Conservation (phyloP, 1,284 basidiomycete species). For the Apiotrichum laibachii region DNA sequence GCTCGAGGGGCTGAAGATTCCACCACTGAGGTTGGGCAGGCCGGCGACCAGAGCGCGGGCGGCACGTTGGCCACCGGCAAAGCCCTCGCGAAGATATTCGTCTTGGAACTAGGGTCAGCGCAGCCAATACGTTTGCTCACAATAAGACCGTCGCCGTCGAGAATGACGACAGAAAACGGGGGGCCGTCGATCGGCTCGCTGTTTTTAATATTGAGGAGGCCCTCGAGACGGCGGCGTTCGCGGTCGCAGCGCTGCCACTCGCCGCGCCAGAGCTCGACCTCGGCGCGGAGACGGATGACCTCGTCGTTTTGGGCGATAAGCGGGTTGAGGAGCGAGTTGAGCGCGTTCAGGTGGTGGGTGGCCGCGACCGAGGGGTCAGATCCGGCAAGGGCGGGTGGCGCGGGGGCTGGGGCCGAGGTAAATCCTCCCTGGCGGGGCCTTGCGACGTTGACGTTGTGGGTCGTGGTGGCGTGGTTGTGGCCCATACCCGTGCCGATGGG, state of each 20-base stretch:
- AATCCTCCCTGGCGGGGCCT: neutral
- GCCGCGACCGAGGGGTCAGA: slow-evolving; percentile 23
- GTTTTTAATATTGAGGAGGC: slow-evolving; percentile 23
- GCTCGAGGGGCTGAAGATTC: neutral
- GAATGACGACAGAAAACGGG: slow-evolving; percentile 36
- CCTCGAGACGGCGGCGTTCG: slow-evolving; percentile 35
- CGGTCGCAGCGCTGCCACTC: slow-evolving; percentile 35
- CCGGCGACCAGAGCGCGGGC: slow-evolving; percentile 33
- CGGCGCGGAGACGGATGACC: slow-evolving; percentile 41
- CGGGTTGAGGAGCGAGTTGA: slow-evolving; percentile 26
- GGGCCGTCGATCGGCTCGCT: slow-evolving; percentile 25
- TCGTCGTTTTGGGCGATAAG: slow-evolving; percentile 32
- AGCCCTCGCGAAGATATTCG: slow-evolving; percentile 31
- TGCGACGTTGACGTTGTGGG: slow-evolving; percentile 9
- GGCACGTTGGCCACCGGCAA: slow-evolving; percentile 39
- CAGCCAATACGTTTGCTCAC: slow-evolving; percentile 22
- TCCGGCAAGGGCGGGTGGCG: slow-evolving; percentile 6
- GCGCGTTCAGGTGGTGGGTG: slow-evolving; percentile 27
- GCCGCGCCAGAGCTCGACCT: slow-evolving; percentile 40
- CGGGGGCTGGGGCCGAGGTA: neutral
- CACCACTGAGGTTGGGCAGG: slow-evolving; percentile 24
- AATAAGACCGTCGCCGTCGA: slow-evolving; percentile 46
- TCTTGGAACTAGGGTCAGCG: slow-evolving; percentile 33
- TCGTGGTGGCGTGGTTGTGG: neutral
- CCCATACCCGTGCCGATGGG: slow-evolving; percentile 13